These are phyloP conservation scores for Herpetomonas tarakana DNA, from an alignment of 208 protist genomes.

Conservation along the genomic window DNA sequence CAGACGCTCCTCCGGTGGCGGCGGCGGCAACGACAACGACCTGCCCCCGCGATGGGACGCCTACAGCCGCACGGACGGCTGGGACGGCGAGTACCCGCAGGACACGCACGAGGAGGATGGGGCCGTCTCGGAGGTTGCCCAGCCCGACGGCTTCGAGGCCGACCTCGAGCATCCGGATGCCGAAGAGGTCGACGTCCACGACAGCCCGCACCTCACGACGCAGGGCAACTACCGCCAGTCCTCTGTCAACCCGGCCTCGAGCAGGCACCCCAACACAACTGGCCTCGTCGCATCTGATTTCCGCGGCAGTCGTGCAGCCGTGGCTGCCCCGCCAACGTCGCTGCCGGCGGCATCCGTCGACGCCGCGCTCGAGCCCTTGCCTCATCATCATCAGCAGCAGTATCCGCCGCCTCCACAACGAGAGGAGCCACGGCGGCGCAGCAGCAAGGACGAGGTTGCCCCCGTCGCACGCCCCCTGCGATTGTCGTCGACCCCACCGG, in stretches of 20 bases:
- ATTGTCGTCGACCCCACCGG: slow-evolving; percentile 27
- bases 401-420: neutral
- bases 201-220: slow-evolving; percentile 11
- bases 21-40: too few species aligned
- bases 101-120: slow-evolving; percentile 1
- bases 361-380: neutral
- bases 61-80: neutral
- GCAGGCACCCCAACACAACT: too few species aligned
- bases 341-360: slow-evolving; percentile 3
- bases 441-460: slow-evolving; percentile 13
- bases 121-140: slow-evolving; percentile 3
- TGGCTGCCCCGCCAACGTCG: neutral
- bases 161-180: slow-evolving; percentile 15
- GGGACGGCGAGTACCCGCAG: neutral
- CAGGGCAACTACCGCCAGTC: slow-evolving; percentile 14
- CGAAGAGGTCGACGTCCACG: slow-evolving; percentile 17
- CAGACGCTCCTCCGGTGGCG: neutral
- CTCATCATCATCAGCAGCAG: neutral
- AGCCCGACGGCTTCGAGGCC: slow-evolving; percentile 17
- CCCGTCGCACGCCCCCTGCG: slow-evolving; percentile 32
- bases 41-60: neutral
- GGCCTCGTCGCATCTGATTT: neutral
- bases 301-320: neutral
- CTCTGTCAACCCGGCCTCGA: too few species aligned
- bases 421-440: neutral